A percentile compares a stretch with the other conserved stretches of the same genome.
Conservation (phyloP, 208 protist genomes). For the Novymonas esmeraldas region DNA sequence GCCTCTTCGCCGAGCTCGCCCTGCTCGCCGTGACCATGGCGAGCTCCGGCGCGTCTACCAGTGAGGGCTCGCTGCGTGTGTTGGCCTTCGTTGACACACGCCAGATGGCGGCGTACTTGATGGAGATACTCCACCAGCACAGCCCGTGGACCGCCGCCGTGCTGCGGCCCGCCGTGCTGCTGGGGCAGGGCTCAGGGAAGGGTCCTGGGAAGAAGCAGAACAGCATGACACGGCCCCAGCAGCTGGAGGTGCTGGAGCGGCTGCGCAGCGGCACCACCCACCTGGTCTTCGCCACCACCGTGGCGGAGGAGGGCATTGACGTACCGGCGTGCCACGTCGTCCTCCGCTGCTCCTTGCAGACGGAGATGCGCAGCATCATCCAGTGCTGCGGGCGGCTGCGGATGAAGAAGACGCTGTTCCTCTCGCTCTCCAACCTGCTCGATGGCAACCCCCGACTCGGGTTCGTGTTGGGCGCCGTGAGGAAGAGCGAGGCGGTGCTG, state of each 20-base stretch:
- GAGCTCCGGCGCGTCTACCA: not conserved
- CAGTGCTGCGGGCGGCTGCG: constrained; percentile 78
- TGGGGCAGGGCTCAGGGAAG: constrained; percentile 3
- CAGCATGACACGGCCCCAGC: constrained; percentile 49
- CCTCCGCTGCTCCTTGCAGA: constrained; percentile 47
- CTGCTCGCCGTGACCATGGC: constrained; percentile 1
- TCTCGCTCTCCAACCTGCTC: constrained; percentile 34
- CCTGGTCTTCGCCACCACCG: constrained; percentile 76
- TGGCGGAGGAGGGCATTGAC: constrained; percentile 80
- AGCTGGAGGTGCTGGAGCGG: constrained; percentile 32
- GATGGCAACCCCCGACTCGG: constrained; percentile 16
- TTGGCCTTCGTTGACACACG: constrained; percentile 17
- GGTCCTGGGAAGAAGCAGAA: not conserved
- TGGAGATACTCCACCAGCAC: not conserved
- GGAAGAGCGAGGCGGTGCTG: not conserved
- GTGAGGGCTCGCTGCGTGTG: not conserved
- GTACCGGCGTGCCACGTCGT: constrained; percentile 68
- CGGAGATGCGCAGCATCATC: constrained; percentile 48
- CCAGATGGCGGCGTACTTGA: constrained; percentile 1
- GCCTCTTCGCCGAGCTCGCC: constrained; percentile 8
- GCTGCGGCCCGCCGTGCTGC: constrained; percentile 13
- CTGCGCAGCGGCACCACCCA: constrained; percentile 45
- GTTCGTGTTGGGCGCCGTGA: constrained; percentile 5
- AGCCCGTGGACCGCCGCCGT: not conserved
- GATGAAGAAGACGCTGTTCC: constrained; percentile 38